These are phyloP conservation scores for Polyporus tsugae DNA, from an alignment of 1,284 basidiomycete species.

Conservation along the genomic window DNA sequence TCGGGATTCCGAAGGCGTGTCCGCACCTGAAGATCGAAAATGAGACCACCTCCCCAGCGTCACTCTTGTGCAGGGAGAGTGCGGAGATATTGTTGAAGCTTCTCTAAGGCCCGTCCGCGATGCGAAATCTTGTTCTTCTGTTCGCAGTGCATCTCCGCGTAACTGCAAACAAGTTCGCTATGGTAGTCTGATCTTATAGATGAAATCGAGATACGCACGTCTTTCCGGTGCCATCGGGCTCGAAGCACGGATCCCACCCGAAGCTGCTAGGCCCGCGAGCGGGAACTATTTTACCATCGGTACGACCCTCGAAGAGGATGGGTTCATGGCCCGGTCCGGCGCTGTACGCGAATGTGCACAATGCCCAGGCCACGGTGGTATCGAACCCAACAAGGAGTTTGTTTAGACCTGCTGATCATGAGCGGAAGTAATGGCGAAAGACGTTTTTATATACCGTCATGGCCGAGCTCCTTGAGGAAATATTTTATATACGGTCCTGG, in stretches of 20 bases:
- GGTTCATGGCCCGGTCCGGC: constrained; percentile 83
- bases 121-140: constrained; percentile 94
- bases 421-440: background rate
- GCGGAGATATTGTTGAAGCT: constrained; percentile 76
- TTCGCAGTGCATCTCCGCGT: constrained; percentile 91
- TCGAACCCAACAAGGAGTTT: constrained; percentile 87
- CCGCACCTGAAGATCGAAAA: background rate
- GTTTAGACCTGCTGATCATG: constrained; percentile 72
- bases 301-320: constrained; percentile 92
- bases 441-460: constrained; percentile 59
- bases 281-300: constrained; percentile 88
- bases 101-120: constrained; percentile 87
- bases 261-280: constrained; percentile 82
- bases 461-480: constrained; percentile 84
- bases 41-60: background rate
- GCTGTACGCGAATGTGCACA: constrained; percentile 97
- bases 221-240: constrained; percentile 77
- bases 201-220: constrained; percentile 63
- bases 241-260: constrained; percentile 94
- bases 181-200: too few species aligned
- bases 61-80: constrained; percentile 25
- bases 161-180: constrained; percentile 55
- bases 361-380: constrained; percentile 83
- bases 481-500: constrained; percentile 98
- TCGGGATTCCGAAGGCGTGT: background rate